Conservation (phyloP, 1,284 basidiomycete species). For the Sparassis latifolia region DNA sequence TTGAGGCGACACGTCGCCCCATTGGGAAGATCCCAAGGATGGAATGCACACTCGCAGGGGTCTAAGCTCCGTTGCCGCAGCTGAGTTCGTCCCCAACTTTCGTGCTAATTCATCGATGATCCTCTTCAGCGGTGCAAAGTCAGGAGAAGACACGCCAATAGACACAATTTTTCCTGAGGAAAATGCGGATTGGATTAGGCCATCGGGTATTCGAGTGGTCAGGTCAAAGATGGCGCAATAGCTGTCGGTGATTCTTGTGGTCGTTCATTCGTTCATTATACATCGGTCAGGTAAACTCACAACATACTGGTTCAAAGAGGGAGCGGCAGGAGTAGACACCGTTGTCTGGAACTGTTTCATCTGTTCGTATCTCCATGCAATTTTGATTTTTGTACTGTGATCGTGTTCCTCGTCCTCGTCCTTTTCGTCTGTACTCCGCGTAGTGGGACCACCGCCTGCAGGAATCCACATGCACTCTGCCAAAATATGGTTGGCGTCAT, state of each 20-base stretch:
- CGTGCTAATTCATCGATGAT: conserved; percentile 14
- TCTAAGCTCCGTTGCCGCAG: conserved; percentile 13
- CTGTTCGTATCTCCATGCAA: conserved; percentile 93
- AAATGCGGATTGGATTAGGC: conserved; percentile 39
- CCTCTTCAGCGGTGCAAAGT: conserved; percentile 7
- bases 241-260: conserved; percentile 43
- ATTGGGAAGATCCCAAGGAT: conserved; percentile 62
- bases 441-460: conserved; percentile 17
- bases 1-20: conserved; percentile 55
- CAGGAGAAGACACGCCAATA: conserved; percentile 19
- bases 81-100: conserved; percentile 10
- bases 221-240: conserved; percentile 74
- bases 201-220: conserved; percentile 47
- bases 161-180: conserved; percentile 30
- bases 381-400: conserved; percentile 61
- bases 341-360: conserved; percentile 92
- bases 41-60: conserved; percentile 65
- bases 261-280: conserved; percentile 14
- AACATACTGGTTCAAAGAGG: conserved; percentile 41
- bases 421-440: conserved; percentile 16
- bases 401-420: conserved; percentile 28
- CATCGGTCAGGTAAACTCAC: conserved; percentile 24
- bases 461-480: conserved; percentile 78
- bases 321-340: conserved; percentile 31
- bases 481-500: conserved; percentile 48